Evolutionary conservation across 31 red algal genomes (phyloP), one percentile per base, ranked within the genome.

Genomic region (Asparagopsis taxiformis): DNA sequence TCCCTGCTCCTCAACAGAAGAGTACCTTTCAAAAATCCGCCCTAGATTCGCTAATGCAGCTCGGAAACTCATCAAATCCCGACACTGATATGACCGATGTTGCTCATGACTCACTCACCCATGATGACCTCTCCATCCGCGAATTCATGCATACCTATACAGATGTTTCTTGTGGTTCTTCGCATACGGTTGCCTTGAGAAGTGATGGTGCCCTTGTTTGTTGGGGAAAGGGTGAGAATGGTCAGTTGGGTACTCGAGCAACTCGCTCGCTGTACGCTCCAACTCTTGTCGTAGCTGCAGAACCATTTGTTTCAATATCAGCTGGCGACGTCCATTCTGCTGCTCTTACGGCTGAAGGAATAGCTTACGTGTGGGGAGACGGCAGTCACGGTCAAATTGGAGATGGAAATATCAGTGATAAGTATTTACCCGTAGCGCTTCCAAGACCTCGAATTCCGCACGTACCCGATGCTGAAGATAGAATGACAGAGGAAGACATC

Each of bases 311-410:
- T 1, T 74, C 75, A 10, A 68, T 97, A 19, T 85, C 76, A 9
- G 94, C 89, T 6, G 94, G 82, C 13, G 80, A 77, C 34, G 43
- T 38, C 11, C 94, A 97, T 67, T 91, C 85, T 56, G 72, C 77
- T 9, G 88, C 89, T 21, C 32, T 97, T 30, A 77, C 67, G 20
- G 59, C 23, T 7, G 50, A 92, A n/a, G 94, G 89, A 9, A 65
- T 26, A 1, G 63, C 74, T 2, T 88, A 78, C 44, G 2, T 88
- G 6, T 97, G 94, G 94, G 94, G 94, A 61, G 75, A 72, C 43
- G 90, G 90, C 49, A 76, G 76, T 48, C 56, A 69, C 16, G 94
- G 88, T 8, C 94, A 97, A 72, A 60, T 93, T 49, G 89, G 94
- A 19, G 79, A 89, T 51, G 90, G 80, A 29, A 73, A 89, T 54